Conservation (phyloP, 192 early-diverging fungal species). For the Chytriomyces sp. region DNA sequence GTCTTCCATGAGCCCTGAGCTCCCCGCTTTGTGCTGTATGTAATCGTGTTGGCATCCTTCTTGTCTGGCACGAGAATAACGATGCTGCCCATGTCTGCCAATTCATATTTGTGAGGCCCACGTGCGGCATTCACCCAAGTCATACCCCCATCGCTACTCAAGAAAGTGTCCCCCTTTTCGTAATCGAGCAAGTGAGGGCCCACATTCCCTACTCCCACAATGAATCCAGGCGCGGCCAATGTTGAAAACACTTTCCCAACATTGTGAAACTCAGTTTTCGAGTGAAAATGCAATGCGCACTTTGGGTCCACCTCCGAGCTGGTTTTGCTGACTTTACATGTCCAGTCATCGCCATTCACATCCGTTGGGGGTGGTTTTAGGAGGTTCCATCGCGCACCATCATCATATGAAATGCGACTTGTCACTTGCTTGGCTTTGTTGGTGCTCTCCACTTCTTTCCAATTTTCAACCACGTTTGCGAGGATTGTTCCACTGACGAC, state of each 20-base stretch:
- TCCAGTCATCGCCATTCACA: conserved; percentile 57
- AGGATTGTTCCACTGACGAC: conserved; percentile 74
- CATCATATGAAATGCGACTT: conserved; percentile 84
- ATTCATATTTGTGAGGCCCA: conserved; percentile 83
- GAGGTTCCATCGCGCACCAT: conserved; percentile 77
- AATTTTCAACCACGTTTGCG: conserved; percentile 85
- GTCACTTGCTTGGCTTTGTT: conserved; percentile 62
- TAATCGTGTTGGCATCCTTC: conserved; percentile 57
- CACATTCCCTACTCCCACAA: conserved; percentile 92
- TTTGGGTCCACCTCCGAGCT: conserved; percentile 33
- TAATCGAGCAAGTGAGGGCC: conserved; percentile 73
- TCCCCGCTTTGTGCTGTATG: conserved; percentile 82
- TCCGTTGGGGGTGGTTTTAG: conserved; percentile 70
- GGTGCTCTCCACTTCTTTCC: conserved; percentile 60
- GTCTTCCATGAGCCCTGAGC: conserved; percentile 63
- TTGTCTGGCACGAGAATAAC: conserved; percentile 72
- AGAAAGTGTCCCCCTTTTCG: conserved; percentile 80
- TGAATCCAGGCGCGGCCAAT: conserved; percentile 74
- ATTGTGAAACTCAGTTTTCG: conserved; percentile 71
- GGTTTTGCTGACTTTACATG: conserved; percentile 55
- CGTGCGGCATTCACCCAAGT: conserved; percentile 70
- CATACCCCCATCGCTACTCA: conserved; percentile 83
- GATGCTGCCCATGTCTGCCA: conserved; percentile 80
- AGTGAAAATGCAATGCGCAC: conserved; percentile 88
- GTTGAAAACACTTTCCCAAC: conserved; percentile 77